Conservation (phyloP, 2,329 filamentous ascomycete species). For the Neopestalotiopsis sp. region DNA sequence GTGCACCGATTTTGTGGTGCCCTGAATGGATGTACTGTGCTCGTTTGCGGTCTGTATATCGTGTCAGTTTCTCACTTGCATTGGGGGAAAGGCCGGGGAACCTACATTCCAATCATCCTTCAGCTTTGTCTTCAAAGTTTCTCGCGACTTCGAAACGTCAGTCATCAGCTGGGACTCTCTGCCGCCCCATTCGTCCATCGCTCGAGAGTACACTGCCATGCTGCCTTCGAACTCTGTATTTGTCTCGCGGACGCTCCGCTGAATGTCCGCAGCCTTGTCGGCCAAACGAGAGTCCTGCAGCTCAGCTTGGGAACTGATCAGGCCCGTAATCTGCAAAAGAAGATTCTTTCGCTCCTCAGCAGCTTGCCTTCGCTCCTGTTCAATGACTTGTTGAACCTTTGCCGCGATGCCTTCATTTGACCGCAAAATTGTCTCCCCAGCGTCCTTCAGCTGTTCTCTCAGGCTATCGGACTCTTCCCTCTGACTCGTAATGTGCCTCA, state of each 20-base stretch:
- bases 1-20: slow-evolving; percentile 85
- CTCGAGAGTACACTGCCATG: slow-evolving; percentile 68
- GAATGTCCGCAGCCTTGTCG: slow-evolving; percentile 65
- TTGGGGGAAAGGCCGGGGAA: slow-evolving; percentile 46
- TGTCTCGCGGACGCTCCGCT: slow-evolving; percentile 67
- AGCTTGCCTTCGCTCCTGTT: slow-evolving; percentile 76
- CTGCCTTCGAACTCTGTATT: slow-evolving; percentile 69
- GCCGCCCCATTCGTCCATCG: slow-evolving; percentile 76
- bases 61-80: not conserved
- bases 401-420: slow-evolving; percentile 71
- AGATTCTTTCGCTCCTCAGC: slow-evolving; percentile 76
- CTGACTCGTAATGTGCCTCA: slow-evolving; percentile 76
- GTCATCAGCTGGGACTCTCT: slow-evolving; percentile 73
- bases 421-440: slow-evolving; percentile 70
- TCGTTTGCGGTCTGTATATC: slow-evolving; percentile 68
- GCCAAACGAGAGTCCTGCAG: slow-evolving; percentile 74
- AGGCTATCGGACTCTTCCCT: slow-evolving; percentile 77
- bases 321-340: slow-evolving; percentile 74
- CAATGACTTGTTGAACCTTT: slow-evolving; percentile 71
- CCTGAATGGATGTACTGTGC: slow-evolving; percentile 82
- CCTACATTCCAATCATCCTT: slow-evolving; percentile 85
- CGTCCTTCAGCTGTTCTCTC: slow-evolving; percentile 71
- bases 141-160: slow-evolving; percentile 73
- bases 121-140: slow-evolving; percentile 79
- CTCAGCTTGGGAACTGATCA: slow-evolving; percentile 77